phyloP scores from a whole-genome alignment of 129 eudicot genomes.

The Erigeron canadensis region DNA sequence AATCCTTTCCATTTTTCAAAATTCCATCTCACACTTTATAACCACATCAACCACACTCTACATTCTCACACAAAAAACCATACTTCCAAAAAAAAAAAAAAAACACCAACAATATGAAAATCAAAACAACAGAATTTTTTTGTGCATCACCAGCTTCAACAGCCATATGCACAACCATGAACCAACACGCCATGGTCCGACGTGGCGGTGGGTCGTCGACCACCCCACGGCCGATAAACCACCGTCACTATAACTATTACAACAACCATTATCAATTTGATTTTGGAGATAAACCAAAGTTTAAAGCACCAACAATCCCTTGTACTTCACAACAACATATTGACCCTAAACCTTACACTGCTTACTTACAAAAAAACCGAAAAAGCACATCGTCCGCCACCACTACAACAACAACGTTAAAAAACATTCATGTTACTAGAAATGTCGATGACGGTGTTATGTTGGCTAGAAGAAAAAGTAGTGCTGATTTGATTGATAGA shows the following conservation, averaged over 20 bases:
- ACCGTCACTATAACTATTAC: constrained; percentile 26
- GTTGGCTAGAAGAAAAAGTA: constrained; percentile 28
- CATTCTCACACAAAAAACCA: constrained; percentile 25
- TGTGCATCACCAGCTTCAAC: constrained; percentile 56
- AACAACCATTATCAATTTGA: constrained; percentile 40
- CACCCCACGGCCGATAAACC: constrained; percentile 31
- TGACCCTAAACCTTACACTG: constrained; percentile 37
- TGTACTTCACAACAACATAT: constrained; percentile 40
- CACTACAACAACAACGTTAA: neutral
- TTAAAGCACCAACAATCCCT: constrained; percentile 36
- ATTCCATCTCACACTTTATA: constrained; percentile 27
- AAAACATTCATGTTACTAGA: neutral
- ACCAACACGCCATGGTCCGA: constrained; percentile 38
- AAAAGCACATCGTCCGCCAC: constrained; percentile 28
- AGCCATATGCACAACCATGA: constrained; percentile 52
- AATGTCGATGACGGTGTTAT: neutral
- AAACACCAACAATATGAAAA: constrained; percentile 31
- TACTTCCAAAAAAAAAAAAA: neutral
- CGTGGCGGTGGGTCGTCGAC: constrained; percentile 9
- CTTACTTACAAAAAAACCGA: constrained; percentile 29
- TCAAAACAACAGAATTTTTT: constrained; percentile 41
- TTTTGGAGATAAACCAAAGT: constrained; percentile 36
- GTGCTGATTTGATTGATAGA: constrained; percentile 23
- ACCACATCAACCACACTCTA: constrained; percentile 17
- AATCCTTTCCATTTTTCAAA: constrained; percentile 4